Percentiles rank a stretch among this genome's conserved stretches.
Evolutionary conservation across 2,329 filamentous ascomycete genomes (phyloP).

Genomic region (Aspergillus fischeri): DNA sequence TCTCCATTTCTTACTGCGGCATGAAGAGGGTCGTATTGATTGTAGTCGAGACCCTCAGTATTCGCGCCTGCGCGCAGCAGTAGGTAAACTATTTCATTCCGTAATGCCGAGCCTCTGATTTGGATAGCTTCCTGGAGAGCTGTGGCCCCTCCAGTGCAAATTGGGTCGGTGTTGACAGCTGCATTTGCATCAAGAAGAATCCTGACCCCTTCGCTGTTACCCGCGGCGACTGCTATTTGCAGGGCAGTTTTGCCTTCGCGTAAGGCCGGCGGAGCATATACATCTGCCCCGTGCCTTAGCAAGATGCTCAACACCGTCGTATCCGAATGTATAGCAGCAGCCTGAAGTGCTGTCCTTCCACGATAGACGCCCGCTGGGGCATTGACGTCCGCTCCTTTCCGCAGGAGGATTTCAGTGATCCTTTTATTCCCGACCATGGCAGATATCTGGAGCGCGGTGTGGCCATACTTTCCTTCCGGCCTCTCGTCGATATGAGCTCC

Average conservation of each 20-base stretch:
- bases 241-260: conserved; percentile 12
- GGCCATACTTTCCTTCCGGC: conserved; percentile 8
- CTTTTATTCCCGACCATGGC: conserved; percentile 14
- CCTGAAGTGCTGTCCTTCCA: no score
- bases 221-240: conserved; percentile 11
- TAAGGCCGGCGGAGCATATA: conserved; percentile 21
- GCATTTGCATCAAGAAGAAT: conserved; percentile 15
- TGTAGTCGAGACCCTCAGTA: background rate
- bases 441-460: conserved; percentile 23
- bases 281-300: conserved; percentile 34
- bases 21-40: conserved; percentile 3
- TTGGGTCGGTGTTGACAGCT: conserved; percentile 11
- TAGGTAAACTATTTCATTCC: conserved; percentile 9
- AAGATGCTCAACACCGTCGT: conserved; percentile 6
- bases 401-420: conserved; percentile 19
- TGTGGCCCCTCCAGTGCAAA: conserved; percentile 6
- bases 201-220: conserved; percentile 11
- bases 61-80: conserved; percentile 4
- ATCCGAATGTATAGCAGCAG: conserved; percentile 11
- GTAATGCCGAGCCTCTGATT: conserved; percentile 6
- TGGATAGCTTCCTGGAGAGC: conserved; percentile 21
- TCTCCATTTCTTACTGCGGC: conserved; percentile 4
- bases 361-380: no score
- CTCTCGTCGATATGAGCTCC: conserved; percentile 15
- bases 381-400: conserved; percentile 18